These are phyloP conservation scores for Chaetomium olivaceum DNA, from an alignment of 2,329 filamentous ascomycete species.

Conservation along the genomic window DNA sequence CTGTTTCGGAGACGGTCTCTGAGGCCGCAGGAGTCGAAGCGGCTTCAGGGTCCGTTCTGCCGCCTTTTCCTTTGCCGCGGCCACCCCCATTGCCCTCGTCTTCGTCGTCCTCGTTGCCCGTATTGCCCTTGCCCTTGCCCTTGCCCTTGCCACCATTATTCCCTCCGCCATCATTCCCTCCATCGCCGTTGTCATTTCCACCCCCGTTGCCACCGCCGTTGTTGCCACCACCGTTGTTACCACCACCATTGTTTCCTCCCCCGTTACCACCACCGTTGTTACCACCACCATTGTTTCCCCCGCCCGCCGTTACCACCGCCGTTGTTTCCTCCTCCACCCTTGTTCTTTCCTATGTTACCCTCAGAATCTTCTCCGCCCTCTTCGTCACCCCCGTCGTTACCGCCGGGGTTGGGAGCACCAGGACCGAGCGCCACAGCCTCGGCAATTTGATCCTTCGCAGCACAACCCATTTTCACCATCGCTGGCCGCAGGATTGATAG, in stretches of 20 bases:
- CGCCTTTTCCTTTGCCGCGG: neutral
- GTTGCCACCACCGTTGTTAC: neutral
- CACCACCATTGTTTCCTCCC: neutral
- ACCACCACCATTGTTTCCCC: neutral
- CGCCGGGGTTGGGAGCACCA: conserved; percentile 31
- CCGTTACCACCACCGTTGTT: neutral
- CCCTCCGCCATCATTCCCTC: neutral
- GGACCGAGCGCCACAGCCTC: conserved; percentile 34
- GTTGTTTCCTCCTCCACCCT: neutral
- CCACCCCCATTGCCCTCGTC: neutral
- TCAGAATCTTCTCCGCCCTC: conserved; percentile 13
- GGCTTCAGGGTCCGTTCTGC: neutral
- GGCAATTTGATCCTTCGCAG: conserved; percentile 31
- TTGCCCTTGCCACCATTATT: neutral
- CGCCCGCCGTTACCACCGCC: neutral
- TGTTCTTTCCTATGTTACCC: conserved; percentile 5
- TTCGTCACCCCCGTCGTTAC: conserved; percentile 20
- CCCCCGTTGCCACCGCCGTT: no score
- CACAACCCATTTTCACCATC: conserved; percentile 34
- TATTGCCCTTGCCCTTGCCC: neutral
- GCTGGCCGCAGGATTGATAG: conserved; percentile 35
- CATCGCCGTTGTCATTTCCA: neutral
- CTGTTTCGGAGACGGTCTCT: neutral
- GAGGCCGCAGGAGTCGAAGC: conserved; percentile 11
- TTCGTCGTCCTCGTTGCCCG: neutral